A percentile compares a stretch with the other conserved stretches of the same genome.
These are phyloP conservation scores for Aegilops umbellulata DNA, from an alignment of 176 grass and related monocot species.

Conservation along the genomic window DNA sequence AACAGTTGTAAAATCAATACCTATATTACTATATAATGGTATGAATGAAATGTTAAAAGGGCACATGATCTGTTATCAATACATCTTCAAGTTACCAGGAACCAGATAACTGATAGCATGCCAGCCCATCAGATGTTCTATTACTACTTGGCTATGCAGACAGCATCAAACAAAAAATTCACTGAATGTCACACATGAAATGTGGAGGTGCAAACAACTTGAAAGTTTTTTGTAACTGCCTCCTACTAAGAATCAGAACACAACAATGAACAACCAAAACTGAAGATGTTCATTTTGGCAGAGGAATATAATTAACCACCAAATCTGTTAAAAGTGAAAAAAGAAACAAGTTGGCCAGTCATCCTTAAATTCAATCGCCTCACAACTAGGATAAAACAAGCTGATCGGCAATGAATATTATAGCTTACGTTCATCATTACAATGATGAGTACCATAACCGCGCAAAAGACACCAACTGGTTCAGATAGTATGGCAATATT, in stretches of 20 bases:
- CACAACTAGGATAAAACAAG: background rate
- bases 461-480: background rate
- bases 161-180: background rate
- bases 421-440: background rate
- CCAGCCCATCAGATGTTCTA: background rate
- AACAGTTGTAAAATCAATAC: background rate
- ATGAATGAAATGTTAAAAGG: background rate
- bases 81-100: background rate
- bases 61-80: background rate
- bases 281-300: background rate
- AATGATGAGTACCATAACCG: background rate
- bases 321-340: background rate
- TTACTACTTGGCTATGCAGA: background rate
- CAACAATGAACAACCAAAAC: background rate
- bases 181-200: background rate
- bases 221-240: background rate
- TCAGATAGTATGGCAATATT: background rate
- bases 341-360: background rate
- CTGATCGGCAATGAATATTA: background rate
- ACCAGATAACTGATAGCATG: background rate
- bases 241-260: background rate
- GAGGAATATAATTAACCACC: background rate
- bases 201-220: background rate
- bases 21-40: background rate
- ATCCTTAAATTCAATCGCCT: background rate